A percentile compares a stretch with the other conserved stretches of the same genome.
Conservation (phyloP, 2,329 filamentous ascomycete genomes). For the Fusarium algeriense region DNA sequence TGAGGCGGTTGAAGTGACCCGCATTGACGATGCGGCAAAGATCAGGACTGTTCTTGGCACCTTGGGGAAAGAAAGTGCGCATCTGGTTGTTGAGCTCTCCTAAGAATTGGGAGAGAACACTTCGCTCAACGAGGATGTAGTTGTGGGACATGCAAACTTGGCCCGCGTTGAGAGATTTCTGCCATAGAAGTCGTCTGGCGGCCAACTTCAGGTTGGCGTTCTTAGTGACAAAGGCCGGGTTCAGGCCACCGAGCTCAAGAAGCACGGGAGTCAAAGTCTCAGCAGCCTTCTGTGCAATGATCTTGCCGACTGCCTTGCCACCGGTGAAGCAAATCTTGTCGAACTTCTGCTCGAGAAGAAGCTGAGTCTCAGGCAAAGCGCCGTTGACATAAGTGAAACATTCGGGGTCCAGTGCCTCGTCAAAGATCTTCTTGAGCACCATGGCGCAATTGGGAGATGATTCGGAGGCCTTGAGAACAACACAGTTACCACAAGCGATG, state of each 20-base stretch:
- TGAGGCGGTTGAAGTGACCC: conserved; percentile 82
- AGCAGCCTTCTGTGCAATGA: conserved; percentile 90
- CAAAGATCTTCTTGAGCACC: conserved; percentile 82
- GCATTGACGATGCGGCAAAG: conserved; percentile 85
- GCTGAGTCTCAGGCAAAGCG: conserved; percentile 81
- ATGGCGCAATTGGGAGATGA: conserved; percentile 80
- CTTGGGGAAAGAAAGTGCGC: conserved; percentile 85
- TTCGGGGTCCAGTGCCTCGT: conserved; percentile 79
- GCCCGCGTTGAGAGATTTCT: conserved; percentile 86
- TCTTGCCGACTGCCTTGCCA: conserved; percentile 80
- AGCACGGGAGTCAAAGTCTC: conserved; percentile 87
- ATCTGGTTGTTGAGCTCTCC: conserved; percentile 78
- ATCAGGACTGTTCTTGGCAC: conserved; percentile 81
- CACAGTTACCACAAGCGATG: conserved; percentile 92
- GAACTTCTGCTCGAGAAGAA: conserved; percentile 88
- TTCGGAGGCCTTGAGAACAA: conserved; percentile 92
- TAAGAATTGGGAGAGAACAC: conserved; percentile 78
- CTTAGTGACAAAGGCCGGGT: conserved; percentile 92
- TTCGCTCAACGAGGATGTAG: conserved; percentile 86
- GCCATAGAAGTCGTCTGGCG: conserved; percentile 87
- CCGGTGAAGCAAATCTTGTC: conserved; percentile 99
- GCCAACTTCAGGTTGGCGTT: conserved; percentile 83
- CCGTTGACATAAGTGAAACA: conserved; percentile 87
- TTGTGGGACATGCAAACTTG: conserved; percentile 96
- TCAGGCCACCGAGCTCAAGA: conserved; percentile 90